Evolutionary conservation across 805 yeast species (phyloP).

Genomic region (Myxozyma udenii): DNA sequence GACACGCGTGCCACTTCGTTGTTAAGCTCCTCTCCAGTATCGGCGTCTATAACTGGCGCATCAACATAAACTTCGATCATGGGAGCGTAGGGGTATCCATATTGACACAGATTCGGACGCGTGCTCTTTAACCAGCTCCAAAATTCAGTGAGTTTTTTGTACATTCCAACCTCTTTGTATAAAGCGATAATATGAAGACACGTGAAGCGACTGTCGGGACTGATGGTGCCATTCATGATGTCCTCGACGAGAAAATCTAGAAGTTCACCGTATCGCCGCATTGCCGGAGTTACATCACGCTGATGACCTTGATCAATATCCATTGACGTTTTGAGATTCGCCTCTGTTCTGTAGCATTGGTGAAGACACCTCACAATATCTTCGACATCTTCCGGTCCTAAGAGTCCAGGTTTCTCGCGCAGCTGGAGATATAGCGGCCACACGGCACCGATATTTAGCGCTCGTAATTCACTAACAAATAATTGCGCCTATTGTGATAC

Average conservation of each 20-base stretch:
- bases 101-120: neutral
- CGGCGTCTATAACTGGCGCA: neutral
- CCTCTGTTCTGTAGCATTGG: neutral
- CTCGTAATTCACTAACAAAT: neutral
- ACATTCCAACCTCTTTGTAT: constrained; percentile 7
- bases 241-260: constrained; percentile 4
- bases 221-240: neutral
- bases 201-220: neutral
- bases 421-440: constrained; percentile 1
- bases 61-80: constrained; percentile 18
- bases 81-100: constrained; percentile 8
- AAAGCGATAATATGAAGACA: constrained; percentile 7
- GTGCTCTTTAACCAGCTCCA: constrained; percentile 11
- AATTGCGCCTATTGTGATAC: no score
- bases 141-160: constrained; percentile 3
- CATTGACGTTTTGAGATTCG: neutral
- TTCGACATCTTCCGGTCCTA: neutral
- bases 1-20: neutral
- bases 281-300: neutral
- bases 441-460: neutral
- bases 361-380: neutral
- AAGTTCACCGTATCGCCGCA: neutral
- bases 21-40: neutral
- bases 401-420: neutral
- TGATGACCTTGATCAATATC: constrained; percentile 3